A percentile compares a stretch with the other conserved stretches of the same genome.
Conservation (phyloP, 2,329 filamentous ascomycete species). For the Trichoderma brevicompactum region DNA sequence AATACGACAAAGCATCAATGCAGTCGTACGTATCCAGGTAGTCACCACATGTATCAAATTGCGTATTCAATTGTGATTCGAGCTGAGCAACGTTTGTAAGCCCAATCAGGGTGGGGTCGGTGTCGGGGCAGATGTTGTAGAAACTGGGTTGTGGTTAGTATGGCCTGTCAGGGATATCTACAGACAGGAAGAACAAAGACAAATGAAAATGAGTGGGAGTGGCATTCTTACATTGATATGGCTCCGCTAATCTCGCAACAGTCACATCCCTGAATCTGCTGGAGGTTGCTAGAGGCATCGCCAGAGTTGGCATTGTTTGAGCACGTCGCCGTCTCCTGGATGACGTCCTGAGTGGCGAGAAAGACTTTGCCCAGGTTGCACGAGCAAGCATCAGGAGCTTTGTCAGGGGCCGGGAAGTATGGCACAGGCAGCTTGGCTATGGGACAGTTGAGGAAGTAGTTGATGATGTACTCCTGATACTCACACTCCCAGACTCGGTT, state of each 20-base stretch:
- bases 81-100: constrained; percentile 31
- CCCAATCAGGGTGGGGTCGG: constrained; percentile 35
- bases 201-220: not conserved
- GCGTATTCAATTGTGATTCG: constrained; percentile 30
- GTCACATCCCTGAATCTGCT: constrained; percentile 38
- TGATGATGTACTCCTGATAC: constrained; percentile 44
- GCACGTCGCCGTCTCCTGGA: constrained; percentile 30
- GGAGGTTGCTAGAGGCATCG: constrained; percentile 31
- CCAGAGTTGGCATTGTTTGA: constrained; percentile 34
- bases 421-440: constrained; percentile 40
- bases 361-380: constrained; percentile 43
- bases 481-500: constrained; percentile 47
- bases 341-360: constrained; percentile 31
- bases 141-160: constrained; percentile 30
- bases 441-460: constrained; percentile 42
- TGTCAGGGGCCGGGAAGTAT: constrained; percentile 44
- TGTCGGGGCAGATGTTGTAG: constrained; percentile 40
- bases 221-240: constrained; percentile 40
- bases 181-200: not conserved
- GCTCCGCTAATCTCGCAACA: constrained; percentile 44
- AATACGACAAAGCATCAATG: constrained; percentile 33
- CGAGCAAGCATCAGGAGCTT: constrained; percentile 43
- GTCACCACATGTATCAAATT: constrained; percentile 29
- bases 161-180: no score
- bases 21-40: constrained; percentile 36